Base-by-base conservation (phyloP, 202 grass and related monocot genomes). In the Cymbopogon flexuosus region DNA sequence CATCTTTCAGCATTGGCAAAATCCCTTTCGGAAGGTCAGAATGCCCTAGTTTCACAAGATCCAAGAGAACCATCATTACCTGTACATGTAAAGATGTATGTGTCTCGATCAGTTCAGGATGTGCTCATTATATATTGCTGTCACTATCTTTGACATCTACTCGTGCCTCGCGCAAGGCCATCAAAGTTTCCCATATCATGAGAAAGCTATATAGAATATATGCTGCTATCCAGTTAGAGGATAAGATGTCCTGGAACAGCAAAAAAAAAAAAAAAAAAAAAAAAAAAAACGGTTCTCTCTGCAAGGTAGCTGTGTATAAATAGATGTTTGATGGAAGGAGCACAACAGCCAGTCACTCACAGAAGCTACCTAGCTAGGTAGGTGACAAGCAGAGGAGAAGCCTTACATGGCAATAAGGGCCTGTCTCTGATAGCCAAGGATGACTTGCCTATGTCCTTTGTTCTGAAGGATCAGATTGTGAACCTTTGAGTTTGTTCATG, bases 361-460 rank as follows among this genome's bases (percentile, higher is more conserved):
- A 59, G 69, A 43, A 79, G 46, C 35, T 27, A 70, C 39, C 9
- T 49, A 70, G 15, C 33, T 40, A 13, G 30, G 16, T 30, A 13
- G n/a, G 12, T 19, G 6, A 31, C 10, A 36, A 31, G 2, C 31
- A 43, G 71, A 75, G 70, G 51, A 75, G 31, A 23, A 74, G 80
- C 61, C 33, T 65, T 54, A 60, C 54, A 68, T 77, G 81, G 16
- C 10, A 27, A 46, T 65, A 65, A 81, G 62, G 63, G 68, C 6
- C 39, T 21, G 21, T n/a, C 78, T 82, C 75, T 88, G 81, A 84
- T 84, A 84, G 81, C 75, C 86, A 84, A 88, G 80, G 80, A 88
- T 79, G 71, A 74, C 49, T 74, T 74, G 71, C 71, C 71, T 73
- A 35, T 33, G 31, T 37, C 71, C 70, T 73, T 56, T 49, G 10